Percentiles rank a stretch among this genome's conserved stretches.
Evolutionary conservation across 2,329 filamentous ascomycete species (phyloP).

Genomic region (Akanthomyces dipterigenus): DNA sequence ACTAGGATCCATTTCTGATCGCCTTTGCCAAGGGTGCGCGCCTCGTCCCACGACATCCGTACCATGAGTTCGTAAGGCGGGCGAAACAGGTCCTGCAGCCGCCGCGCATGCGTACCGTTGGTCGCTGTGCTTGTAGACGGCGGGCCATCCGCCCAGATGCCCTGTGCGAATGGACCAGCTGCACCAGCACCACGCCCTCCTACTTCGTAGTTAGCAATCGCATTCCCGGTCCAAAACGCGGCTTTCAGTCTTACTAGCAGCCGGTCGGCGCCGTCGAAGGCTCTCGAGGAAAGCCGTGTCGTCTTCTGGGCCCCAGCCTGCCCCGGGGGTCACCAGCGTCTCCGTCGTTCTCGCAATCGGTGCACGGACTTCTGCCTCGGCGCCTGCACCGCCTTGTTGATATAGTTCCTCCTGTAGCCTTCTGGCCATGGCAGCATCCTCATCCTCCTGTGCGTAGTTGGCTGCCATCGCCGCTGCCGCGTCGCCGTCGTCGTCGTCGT

Average conservation of each 20-base stretch:
- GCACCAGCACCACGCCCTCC: constrained; percentile 14
- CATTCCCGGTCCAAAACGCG: not conserved
- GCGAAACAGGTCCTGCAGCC: constrained; percentile 85
- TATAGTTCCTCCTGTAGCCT: constrained; percentile 91
- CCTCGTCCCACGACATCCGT: constrained; percentile 72
- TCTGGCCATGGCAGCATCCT: constrained; percentile 90
- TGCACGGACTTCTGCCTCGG: constrained; percentile 65
- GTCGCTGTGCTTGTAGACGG: constrained; percentile 25
- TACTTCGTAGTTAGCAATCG: constrained; percentile 5
- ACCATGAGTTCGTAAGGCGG: constrained; percentile 89
- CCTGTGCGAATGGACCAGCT: constrained; percentile 32
- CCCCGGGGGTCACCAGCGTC: constrained; percentile 70
- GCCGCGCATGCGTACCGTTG: constrained; percentile 60
- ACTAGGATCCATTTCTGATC: constrained; percentile 91
- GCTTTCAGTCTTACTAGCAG: constrained; percentile 22
- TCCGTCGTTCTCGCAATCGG: constrained; percentile 89
- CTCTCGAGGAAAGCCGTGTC: constrained; percentile 60
- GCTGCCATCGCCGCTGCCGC: constrained; percentile 32
- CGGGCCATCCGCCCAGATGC: constrained; percentile 30
- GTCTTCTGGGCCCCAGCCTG: constrained; percentile 40
- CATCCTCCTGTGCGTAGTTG: constrained; percentile 59
- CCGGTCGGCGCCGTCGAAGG: constrained; percentile 42
- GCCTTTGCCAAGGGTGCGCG: constrained; percentile 77
- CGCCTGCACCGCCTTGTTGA: constrained; percentile 37
- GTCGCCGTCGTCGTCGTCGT: constrained; percentile 34